A percentile compares a stretch with the other conserved stretches of the same genome.
These are phyloP conservation scores for Pascua guehoae DNA, from an alignment of 1,284 basidiomycete species.

Conservation along the genomic window DNA sequence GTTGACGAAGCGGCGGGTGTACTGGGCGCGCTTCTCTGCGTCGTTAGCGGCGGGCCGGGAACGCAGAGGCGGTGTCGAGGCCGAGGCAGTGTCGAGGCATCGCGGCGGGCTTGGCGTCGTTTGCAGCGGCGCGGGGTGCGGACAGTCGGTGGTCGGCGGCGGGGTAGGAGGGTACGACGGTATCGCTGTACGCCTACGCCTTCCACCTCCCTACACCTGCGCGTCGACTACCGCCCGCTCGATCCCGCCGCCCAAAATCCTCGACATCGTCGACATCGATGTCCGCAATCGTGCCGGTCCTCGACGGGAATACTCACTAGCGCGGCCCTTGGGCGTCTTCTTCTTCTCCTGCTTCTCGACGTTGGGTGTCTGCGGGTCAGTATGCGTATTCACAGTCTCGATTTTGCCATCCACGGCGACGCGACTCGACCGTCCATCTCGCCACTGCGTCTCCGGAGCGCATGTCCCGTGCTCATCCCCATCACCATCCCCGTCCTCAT, in stretches of 20 bases:
- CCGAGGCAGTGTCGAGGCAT: not conserved
- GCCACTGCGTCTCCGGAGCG: not conserved
- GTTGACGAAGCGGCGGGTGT: conserved; percentile 69
- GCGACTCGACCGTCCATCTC: not conserved
- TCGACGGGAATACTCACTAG: conserved; percentile 53
- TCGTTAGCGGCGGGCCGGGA: conserved; percentile 1
- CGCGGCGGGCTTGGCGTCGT: no score
- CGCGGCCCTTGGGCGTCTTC: conserved; percentile 91
- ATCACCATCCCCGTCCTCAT: not conserved
- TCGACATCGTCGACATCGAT: not conserved
- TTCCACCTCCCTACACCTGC: no score
- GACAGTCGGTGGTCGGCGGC: no score
- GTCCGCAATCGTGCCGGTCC: not conserved
- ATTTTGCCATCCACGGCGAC: not conserved
- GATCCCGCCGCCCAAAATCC: not conserved
- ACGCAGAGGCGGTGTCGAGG: not conserved
- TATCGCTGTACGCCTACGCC: no score
- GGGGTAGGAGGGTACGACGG: no score
- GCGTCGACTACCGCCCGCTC: no score
- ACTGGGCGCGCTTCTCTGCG: conserved; percentile 79
- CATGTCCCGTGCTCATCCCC: not conserved
- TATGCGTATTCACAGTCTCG: not conserved
- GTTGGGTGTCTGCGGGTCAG: conserved; percentile 65
- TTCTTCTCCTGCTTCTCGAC: conserved; percentile 98
- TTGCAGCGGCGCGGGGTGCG: no score